phyloP scores from a whole-genome alignment of 148 eudicot species.

The Diospyros kaki region DNA sequence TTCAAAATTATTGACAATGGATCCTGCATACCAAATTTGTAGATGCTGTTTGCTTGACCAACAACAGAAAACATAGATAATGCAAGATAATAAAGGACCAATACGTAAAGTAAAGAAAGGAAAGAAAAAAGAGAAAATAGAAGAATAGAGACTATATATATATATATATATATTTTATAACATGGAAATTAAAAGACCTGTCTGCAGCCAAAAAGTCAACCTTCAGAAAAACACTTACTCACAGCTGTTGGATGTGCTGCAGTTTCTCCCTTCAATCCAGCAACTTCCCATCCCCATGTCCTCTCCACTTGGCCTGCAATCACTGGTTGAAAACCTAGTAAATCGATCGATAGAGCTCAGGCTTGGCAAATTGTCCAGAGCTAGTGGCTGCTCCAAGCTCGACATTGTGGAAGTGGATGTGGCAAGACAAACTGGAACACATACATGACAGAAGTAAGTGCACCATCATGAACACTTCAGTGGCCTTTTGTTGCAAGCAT shows the following conservation, averaged over 20 bases:
- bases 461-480: neutral
- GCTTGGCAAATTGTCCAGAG: conserved; percentile 78
- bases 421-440: conserved; percentile 13
- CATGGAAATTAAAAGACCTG: neutral
- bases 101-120: neutral
- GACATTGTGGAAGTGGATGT: conserved; percentile 59
- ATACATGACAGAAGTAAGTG: conserved; percentile 15
- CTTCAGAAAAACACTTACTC: conserved; percentile 37
- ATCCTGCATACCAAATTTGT: neutral
- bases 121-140: neutral
- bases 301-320: conserved; percentile 67
- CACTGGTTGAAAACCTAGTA: conserved; percentile 65
- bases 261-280: conserved; percentile 78
- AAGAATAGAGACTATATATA: neutral
- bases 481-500: neutral
- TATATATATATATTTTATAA: too few species aligned
- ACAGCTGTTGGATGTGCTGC: conserved; percentile 85
- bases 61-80: neutral
- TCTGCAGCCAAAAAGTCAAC: neutral
- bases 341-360: conserved; percentile 65
- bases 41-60: neutral
- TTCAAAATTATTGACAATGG: too few species aligned
- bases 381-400: conserved; percentile 86
- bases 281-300: conserved; percentile 67
- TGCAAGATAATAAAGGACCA: neutral